Base-by-base conservation (phyloP, 1,139 yeast genomes). In the Suhomyces chickasaworum region DNA sequence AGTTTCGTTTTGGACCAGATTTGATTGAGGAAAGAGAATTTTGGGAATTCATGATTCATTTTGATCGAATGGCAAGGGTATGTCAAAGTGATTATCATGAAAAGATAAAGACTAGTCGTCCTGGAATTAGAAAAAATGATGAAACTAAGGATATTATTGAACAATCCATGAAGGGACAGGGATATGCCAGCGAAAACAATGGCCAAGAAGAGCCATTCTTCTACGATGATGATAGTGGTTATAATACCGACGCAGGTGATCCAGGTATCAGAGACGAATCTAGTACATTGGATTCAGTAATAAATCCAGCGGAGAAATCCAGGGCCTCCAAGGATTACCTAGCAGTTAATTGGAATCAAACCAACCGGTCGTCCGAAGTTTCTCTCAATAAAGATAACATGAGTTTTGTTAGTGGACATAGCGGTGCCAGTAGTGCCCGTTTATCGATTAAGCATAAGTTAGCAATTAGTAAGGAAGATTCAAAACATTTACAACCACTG, bases 1-100 rank as follows among this genome's bases (percentile, higher is more conserved):
- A 71, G 41, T 74, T 86, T 31, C 71, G 90, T 50, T 91, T 83
- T 62, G 80, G 95, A 1, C 86, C 86, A 1, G 65, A 74, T 20
- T 74, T 83, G 16, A 80, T 89, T 12, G 65, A 75, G 0, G 84
- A 86, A 51, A 69, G 65, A 1, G 85, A 86, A 41, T 81, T 90
- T 57, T 67, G 82, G 32, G 73, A 70, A 35, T 84, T 89, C 56
- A 79, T 90, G 75, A 39, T 56, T 25, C 53, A 53, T 44, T 54
- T 56, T 36, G 58, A 56, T 35, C 51, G 51, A 33, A 46, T 56
- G 43, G 58, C 54, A 5, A 45, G 45, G 33, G 42, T 52, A 17
- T 44, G 52, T 25, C 52, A 37, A 45, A 49, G 45, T 20, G 50
- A 47, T 30, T 47, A 47, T 27, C 45, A 41, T 15, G 45, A 38